Base-by-base conservation (phyloP, 345 rosid species). In the Barbarea vulgaris region DNA sequence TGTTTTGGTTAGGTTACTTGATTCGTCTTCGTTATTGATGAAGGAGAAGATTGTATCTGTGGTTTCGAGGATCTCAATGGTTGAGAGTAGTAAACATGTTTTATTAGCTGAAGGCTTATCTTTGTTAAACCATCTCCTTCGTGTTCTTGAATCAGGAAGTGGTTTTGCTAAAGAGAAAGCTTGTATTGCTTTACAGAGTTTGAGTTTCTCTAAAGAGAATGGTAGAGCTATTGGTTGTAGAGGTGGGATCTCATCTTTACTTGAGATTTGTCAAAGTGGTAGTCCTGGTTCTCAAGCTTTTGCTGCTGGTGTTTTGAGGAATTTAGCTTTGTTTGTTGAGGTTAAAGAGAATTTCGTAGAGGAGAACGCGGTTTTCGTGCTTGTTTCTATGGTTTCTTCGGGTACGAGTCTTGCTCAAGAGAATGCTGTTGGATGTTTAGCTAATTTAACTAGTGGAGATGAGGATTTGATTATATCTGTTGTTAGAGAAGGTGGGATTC, bases 141-240 rank as follows among this genome's bases (percentile, higher is more conserved):
- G 98, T 12, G 85, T 90, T 21, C 76, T 94, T 17, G 97, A 94
- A 72, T 90, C 97, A 0, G 98, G 98, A 27, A 90, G 91, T 67
- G 88, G 97, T 10, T 94, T 87, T 70, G 91, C 96, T 0, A 89
- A 83, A 77, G 97, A 90, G 77, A 90, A 87, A 39, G 95, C 97
- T 28, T 94, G 97, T 69, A n/a, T 88, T 30, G 91, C 97, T 34
- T 83, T 94, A 36, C 95, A 83, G 77, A 86, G 91, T 14, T 66
- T 94, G 21, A 90, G 87, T 69, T 66, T 80, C 21, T 87, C 97
- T 0, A 92, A 83, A 69, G 98, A 92, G 63, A 88, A 89, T 69
- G 97, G 92, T 0, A 86, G 97, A 71, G 88, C 93, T 0, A 85
- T 94, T 17, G 96, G 95, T 17, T 88, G 84, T 12, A 83, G 98